Base-by-base conservation (phyloP, 352 stramenopile genomes). In the Pythium dissotocum region DNA sequence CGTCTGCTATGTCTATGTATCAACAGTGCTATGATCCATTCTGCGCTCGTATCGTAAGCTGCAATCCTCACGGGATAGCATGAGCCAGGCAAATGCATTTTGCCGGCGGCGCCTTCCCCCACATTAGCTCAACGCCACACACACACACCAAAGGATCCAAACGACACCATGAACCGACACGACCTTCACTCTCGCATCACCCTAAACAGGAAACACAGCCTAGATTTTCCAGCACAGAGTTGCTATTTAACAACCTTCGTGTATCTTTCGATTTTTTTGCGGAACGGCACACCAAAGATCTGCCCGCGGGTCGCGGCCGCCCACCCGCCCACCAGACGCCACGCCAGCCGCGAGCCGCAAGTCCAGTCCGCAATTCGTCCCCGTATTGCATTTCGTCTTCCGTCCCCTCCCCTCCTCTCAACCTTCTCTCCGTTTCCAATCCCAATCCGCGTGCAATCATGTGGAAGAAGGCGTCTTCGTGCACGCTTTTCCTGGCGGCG, bases 261-360 rank as follows among this genome's bases (percentile, higher is more conserved):
- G 64, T 70, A 70, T 70, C 64, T 65, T 70, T 70, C 64, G 64
- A 70, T 65, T 38, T 70, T 70, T 69, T 61, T 53, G 28, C 62
- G 55, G 63, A 69, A 69, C 55, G 54, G 26, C 21, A 24, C 54
- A 63, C 64, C 26, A 55, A 70, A 70, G 64, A 70, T 70, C 64
- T 52, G 36, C 49, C 46, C 14, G 57, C 28, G n/a, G 48, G 14
- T 46, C 24, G 40, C 16, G 8, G 9, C 38, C 14, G 16, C 24
- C 32, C 38, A 46, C 38, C 46, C 46, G 42, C 42, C 42, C 42
- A 30, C 46, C 21, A 24, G 46, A 53, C 46, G 46, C 46, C 46
- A 53, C 46, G 46, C 46, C 21, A 8, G 46, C 26, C 26, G 24
- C 44, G 26, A 53, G 21, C 63, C 32, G 58, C 44, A 54, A 55